Evolutionary conservation across 176 grass and related monocot genomes (phyloP).

Genomic region (Rhipidocladum racemiflorum): DNA sequence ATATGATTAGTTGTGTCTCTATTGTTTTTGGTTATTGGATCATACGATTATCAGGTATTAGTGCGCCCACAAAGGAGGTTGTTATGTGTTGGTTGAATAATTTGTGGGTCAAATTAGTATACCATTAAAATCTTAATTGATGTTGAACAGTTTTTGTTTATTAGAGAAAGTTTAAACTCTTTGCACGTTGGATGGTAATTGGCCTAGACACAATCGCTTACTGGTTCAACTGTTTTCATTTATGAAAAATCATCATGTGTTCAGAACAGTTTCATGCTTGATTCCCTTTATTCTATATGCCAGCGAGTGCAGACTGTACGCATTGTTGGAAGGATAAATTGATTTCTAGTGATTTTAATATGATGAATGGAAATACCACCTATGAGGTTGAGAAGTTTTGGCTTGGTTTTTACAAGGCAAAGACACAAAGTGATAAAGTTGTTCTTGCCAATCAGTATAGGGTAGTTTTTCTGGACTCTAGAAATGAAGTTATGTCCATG

Average conservation of each 20-base stretch:
- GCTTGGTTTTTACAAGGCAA: not conserved
- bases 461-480: not conserved
- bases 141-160: not conserved
- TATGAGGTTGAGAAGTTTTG: not conserved
- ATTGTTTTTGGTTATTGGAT: not conserved
- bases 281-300: not conserved
- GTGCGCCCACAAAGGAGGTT: not conserved
- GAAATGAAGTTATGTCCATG: not conserved
- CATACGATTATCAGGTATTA: conserved; percentile 16
- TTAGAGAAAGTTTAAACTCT: conserved; percentile 7
- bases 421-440: not conserved
- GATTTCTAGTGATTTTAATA: not conserved
- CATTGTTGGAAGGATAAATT: not conserved
- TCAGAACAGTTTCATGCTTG: not conserved
- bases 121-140: conserved; percentile 12
- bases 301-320: not conserved
- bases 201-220: not conserved
- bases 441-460: not conserved
- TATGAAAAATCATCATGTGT: not conserved
- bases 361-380: not conserved
- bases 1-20: not conserved
- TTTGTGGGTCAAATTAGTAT: not conserved
- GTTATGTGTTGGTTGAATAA: not conserved
- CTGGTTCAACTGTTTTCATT: not conserved
- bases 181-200: not conserved